Conservation (phyloP, 352 stramenopile species). For the Pythium graminicola region DNA sequence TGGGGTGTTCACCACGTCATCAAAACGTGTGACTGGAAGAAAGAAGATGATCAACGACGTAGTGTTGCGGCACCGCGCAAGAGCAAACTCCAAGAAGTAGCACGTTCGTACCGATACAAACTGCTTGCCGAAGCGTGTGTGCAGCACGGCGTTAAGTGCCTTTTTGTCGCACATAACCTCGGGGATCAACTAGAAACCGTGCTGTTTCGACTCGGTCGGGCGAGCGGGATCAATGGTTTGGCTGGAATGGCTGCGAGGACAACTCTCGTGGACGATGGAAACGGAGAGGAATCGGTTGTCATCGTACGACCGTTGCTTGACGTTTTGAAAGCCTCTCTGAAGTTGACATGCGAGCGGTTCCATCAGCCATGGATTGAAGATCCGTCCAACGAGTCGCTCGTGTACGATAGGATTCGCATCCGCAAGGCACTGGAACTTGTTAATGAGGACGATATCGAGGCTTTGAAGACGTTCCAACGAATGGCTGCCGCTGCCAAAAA, state of each 20-base stretch:
- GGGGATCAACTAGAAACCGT: constrained; percentile 79
- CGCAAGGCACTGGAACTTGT: constrained; percentile 45
- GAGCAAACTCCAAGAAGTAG: constrained; percentile 74
- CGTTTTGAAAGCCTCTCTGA: constrained; percentile 51
- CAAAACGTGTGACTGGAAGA: constrained; percentile 46
- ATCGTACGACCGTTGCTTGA: constrained; percentile 61
- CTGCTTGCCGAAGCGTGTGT: constrained; percentile 47
- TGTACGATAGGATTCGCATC: constrained; percentile 79
- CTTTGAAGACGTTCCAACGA: constrained; percentile 13
- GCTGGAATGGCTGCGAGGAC: constrained; percentile 43
- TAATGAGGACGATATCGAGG: not conserved
- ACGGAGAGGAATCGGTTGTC: constrained; percentile 7
- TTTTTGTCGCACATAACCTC: constrained; percentile 77
- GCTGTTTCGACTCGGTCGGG: constrained; percentile 67
- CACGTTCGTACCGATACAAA: constrained; percentile 59
- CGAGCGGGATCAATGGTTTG: constrained; percentile 70
- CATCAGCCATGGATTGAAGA: constrained; percentile 74
- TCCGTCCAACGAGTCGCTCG: constrained; percentile 66
- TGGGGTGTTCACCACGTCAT: constrained; percentile 51
- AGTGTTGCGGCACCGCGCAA: constrained; percentile 26
- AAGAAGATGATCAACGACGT: not conserved
- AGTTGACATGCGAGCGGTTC: constrained; percentile 66
- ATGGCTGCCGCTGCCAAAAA: constrained; percentile 14
- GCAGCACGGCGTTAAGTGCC: constrained; percentile 42
- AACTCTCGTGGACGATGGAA: not conserved